These are phyloP conservation scores for Evernia prunastri DNA, from an alignment of 495 filamentous ascomycete species.

Conservation along the genomic window DNA sequence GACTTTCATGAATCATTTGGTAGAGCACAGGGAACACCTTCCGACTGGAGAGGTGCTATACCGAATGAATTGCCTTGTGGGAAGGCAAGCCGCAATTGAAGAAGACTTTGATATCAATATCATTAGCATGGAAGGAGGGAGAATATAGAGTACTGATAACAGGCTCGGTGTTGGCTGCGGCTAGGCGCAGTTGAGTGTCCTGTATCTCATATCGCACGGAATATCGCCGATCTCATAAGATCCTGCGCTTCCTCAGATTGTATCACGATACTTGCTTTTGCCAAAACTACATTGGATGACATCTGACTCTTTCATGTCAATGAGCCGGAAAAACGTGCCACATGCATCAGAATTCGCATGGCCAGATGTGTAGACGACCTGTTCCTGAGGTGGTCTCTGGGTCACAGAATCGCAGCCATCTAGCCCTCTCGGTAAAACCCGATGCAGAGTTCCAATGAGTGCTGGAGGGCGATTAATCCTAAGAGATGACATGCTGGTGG, in stretches of 20 bases:
- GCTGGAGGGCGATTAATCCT: not conserved
- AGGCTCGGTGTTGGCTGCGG: not conserved
- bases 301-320: not conserved
- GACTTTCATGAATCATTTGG: constrained; percentile 41
- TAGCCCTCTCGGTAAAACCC: not conserved
- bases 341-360: not conserved
- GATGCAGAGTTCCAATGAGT: not conserved
- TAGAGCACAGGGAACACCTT: constrained; percentile 30
- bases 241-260: not conserved
- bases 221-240: not conserved
- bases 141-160: not conserved
- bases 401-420: not conserved
- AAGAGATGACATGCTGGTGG: not conserved
- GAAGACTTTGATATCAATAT: constrained; percentile 43
- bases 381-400: not conserved
- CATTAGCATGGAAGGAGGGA: constrained; percentile 15
- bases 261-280: not conserved
- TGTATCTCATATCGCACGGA: not conserved
- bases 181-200: not conserved
- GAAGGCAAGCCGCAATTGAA: constrained; percentile 27
- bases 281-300: not conserved
- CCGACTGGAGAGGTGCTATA: constrained; percentile 29
- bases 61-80: constrained; percentile 33
- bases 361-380: not conserved
- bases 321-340: not conserved